Percentiles rank a stretch among this genome's conserved stretches.
Conservation (phyloP, 192 early-diverging fungal genomes). For the Pilobolus umbonatus region DNA sequence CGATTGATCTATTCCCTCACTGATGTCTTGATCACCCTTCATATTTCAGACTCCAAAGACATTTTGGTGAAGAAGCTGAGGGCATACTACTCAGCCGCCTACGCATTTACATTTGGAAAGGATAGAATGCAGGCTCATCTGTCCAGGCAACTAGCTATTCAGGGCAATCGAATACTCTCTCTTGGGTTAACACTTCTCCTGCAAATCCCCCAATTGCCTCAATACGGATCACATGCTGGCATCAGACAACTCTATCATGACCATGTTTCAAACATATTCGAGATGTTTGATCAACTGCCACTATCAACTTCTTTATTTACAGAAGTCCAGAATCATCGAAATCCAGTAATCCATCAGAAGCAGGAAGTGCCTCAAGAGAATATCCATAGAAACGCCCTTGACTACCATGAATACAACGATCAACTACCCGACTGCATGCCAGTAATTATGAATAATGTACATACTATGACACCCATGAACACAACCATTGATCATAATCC, state of each 20-base stretch:
- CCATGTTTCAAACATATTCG: not conserved
- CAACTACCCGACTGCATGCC: not conserved
- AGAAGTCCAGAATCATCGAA: not conserved
- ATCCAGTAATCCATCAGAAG: not conserved
- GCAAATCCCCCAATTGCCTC: not conserved
- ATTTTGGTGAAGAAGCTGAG: not conserved
- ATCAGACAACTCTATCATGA: not conserved
- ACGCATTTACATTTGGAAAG: not conserved
- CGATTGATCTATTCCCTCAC: not conserved
- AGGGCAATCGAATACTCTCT: slow-evolving; percentile 2
- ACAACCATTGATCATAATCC: not conserved
- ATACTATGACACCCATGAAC: not conserved
- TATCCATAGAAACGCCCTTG: not conserved
- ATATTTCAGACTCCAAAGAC: not conserved
- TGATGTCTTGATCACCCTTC: not conserved
- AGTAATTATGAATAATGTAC: not conserved
- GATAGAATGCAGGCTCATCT: not conserved
- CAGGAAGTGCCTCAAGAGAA: not conserved
- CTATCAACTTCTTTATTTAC: not conserved
- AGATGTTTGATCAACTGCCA: slow-evolving; percentile 3
- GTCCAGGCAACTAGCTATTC: not conserved
- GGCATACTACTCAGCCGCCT: not conserved
- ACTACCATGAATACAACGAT: not conserved
- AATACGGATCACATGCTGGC: slow-evolving; percentile 2
- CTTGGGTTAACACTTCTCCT: not conserved